Evolutionary conservation across 495 filamentous ascomycete species (phyloP), one percentile per base, ranked within the genome.

Genomic region (Lasiosphaeria miniovina): DNA sequence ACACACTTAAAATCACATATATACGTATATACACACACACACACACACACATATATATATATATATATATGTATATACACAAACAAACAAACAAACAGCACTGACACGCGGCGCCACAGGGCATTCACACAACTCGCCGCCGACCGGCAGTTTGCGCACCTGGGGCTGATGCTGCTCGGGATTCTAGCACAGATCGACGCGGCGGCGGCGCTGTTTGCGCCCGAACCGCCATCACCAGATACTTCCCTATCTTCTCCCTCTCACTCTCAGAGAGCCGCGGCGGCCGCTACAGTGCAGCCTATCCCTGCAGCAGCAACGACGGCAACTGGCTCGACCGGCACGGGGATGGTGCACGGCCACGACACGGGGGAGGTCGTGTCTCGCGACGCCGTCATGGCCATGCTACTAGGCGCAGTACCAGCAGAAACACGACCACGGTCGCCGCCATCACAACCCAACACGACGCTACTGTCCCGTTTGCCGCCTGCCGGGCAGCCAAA

Each of bases 91-190:
- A 11, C 43, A 46, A 46, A 9, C 11, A 5, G 6, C 11, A 46
- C 43, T 46, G 15, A 46, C 43, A 46, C 12, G 5, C 2, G 3
- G 6, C 5, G 14, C 7, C n/a, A 35, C 50, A 79, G 77, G 14
- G 84, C 87, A 0, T 93, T 95, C 67, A 84, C 83, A 7, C 86
- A 85, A 33, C 74, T 93, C 12, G 73, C 89, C 5, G 84, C 84
- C 8, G 88, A 91, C 71, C 82, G 77, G 41, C 88, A 90, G 60
- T 91, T 89, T 68, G 83, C 89, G n/a, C 75, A 88, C 2, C 78
- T 94, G n/a, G 90, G 90, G n/a, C 74, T 91, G 14, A 81, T 89
- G 49, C 77, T 95, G 6, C 52, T 92, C n/a, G 85, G 82, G 15
- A 73, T 80, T 12, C 71, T 93, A 49, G 86, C 86, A 32, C 82